Conservation (phyloP, 2,329 filamentous ascomycete genomes). For the Xylaria sp. region DNA sequence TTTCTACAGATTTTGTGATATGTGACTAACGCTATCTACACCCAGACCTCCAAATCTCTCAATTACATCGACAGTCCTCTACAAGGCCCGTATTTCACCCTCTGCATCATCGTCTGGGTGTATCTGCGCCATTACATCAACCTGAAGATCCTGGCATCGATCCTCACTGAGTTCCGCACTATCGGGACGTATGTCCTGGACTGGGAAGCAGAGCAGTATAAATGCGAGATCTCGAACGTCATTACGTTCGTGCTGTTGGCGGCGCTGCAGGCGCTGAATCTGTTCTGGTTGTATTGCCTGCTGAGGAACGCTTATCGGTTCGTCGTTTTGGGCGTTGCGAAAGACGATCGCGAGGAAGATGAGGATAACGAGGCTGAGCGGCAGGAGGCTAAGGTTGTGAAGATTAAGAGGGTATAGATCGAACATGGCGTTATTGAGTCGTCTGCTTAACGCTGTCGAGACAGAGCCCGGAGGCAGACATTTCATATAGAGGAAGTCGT, state of each 20-base stretch:
- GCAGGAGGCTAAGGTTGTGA: neutral
- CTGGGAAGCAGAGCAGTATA: constrained; percentile 70
- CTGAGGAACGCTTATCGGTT: constrained; percentile 66
- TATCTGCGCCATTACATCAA: constrained; percentile 78
- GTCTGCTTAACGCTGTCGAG: neutral
- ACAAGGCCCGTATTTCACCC: constrained; percentile 71
- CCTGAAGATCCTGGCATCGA: constrained; percentile 67
- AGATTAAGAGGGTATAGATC: neutral
- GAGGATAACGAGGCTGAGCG: constrained; percentile 53
- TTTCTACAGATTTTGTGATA: neutral
- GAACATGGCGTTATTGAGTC: neutral
- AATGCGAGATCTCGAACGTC: constrained; percentile 64
- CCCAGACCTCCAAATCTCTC: constrained; percentile 70
- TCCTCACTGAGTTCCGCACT: constrained; percentile 66
- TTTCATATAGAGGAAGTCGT: neutral
- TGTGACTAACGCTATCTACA: constrained; percentile 9
- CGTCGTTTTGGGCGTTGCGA: constrained; percentile 59
- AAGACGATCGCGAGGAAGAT: constrained; percentile 67
- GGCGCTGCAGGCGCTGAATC: constrained; percentile 65
- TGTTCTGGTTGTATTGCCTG: constrained; percentile 71
- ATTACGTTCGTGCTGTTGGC: constrained; percentile 66
- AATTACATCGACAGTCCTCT: constrained; percentile 75
- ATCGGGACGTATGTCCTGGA: constrained; percentile 68
- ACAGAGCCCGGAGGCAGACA: neutral
- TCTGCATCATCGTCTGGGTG: constrained; percentile 75